phyloP scores from a whole-genome alignment of 2,329 filamentous ascomycete species.

The Sporothrix brasiliensis region DNA sequence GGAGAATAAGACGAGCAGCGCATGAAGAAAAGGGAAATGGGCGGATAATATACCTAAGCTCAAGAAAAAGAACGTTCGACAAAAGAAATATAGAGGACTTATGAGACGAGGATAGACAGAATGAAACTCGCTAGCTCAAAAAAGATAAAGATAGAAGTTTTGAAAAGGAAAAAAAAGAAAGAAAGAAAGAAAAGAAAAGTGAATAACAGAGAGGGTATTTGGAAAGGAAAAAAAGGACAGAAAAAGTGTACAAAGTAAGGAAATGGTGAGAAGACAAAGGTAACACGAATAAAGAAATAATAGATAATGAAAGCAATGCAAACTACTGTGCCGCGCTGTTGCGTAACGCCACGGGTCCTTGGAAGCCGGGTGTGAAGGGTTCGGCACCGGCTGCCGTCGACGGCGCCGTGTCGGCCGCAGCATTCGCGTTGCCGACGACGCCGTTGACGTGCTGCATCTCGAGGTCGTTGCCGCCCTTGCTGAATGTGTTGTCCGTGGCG shows the following conservation, averaged over 20 bases:
- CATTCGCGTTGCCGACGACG: neutral
- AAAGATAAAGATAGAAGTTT: neutral
- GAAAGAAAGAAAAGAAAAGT: neutral
- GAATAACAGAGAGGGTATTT: constrained; percentile 30
- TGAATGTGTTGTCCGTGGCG: constrained; percentile 50
- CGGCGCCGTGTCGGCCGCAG: neutral
- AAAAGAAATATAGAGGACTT: constrained; percentile 1
- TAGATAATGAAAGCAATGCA: neutral
- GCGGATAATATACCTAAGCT: neutral
- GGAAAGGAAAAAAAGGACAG: constrained; percentile 2
- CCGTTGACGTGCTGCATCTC: constrained; percentile 69
- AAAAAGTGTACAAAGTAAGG: neutral
- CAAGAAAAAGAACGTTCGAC: neutral
- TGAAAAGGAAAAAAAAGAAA: neutral
- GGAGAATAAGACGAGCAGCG: neutral
- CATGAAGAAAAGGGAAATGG: neutral
- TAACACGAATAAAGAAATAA: constrained; percentile 2
- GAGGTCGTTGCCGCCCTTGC: constrained; percentile 51
- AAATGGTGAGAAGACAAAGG: neutral
- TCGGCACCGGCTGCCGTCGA: neutral
- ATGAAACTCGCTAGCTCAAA: constrained; percentile 8
- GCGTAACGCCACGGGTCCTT: constrained; percentile 28
- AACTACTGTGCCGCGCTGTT: neutral
- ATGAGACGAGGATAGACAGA: neutral
- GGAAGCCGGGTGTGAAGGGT: constrained; percentile 26